Base-by-base conservation (phyloP, 2,329 filamentous ascomycete species). In the Fusarium aywerte region DNA sequence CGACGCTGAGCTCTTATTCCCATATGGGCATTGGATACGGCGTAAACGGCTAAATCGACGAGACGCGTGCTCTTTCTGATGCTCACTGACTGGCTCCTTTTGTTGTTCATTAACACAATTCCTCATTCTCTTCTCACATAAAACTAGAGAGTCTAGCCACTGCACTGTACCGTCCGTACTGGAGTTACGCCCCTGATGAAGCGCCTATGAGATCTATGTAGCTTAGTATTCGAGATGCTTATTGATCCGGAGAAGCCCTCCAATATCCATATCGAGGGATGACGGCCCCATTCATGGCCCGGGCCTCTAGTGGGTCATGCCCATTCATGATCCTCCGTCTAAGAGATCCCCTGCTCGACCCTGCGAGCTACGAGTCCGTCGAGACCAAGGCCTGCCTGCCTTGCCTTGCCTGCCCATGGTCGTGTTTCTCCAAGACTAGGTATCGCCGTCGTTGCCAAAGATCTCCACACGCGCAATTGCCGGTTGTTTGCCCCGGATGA, bases 391-490 rank as follows among this genome's bases (percentile, higher is more conserved):
- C 53, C 47, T 59, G 40, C 27, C 27, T 58, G 33, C 44, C 61
- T 65, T 71, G 68, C 18, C 45, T 48, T 36, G 21, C 21, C 45
- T 49, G 21, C 13, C 31, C 44, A 57, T 50, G 35, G 18, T 58
- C 63, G 58, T 33, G 58, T 65, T 67, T 65, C 63, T 66, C 31
- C 57, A 58, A 61, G 59, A 53, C 62, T 49, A 58, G 67, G 68
- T 62, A 71, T 64, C 67, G 71, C 25, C 57, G 57, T 69, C 38
- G 29, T 63, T 38, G 42, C 56, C 55, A 31, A 42, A 70, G 43
- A 70, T 53, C 59, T 63, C 59, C 62, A 62, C 69, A 69, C 52
- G 57, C 31, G 58, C 66, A 68, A 68, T 58, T 73, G 63, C 61
- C 61, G 68, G 58, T 52, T 58, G 60, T 39, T 54, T 65, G 67